Evolutionary conservation across 2,329 filamentous ascomycete genomes (phyloP).

Genomic region (Aspergillus tamarii): DNA sequence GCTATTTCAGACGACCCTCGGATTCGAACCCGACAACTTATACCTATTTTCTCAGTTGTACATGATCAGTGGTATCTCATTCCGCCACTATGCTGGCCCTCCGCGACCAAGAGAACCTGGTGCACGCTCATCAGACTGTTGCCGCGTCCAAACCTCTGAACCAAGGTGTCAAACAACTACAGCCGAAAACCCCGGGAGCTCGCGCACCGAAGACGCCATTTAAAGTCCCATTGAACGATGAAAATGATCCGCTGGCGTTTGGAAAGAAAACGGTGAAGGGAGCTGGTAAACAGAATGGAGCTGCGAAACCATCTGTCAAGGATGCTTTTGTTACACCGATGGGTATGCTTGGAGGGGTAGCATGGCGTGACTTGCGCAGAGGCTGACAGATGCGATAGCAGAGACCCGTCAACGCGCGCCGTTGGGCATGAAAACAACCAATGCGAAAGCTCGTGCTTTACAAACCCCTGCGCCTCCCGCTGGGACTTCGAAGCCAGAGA

Average conservation of each 20-base stretch:
- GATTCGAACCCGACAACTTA: background rate
- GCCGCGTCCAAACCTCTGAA: conserved; percentile 73
- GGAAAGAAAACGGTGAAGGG: conserved; percentile 64
- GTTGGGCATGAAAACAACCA: conserved; percentile 93
- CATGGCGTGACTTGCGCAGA: background rate
- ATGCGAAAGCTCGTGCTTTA: conserved; percentile 75
- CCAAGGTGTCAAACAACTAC: conserved; percentile 63
- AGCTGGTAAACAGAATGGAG: conserved; percentile 61
- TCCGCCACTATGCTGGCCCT: conserved; percentile 69
- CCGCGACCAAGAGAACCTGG: conserved; percentile 85
- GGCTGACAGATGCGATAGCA: conserved; percentile 32
- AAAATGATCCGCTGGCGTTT: conserved; percentile 69
- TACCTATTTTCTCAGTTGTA: conserved; percentile 8
- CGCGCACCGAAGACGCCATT: conserved; percentile 82
- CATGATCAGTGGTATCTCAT: conserved; percentile 23
- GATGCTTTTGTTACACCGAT: conserved; percentile 77
- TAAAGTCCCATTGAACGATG: conserved; percentile 76
- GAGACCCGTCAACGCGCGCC: conserved; percentile 74
- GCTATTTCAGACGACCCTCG: background rate
- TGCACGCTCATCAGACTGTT: conserved; percentile 72
- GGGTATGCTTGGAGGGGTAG: conserved; percentile 56
- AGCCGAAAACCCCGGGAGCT: conserved; percentile 77
- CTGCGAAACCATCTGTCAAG: conserved; percentile 58
- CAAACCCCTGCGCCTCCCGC: conserved; percentile 68
- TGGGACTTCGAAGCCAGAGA: conserved; percentile 62